A percentile compares a stretch with the other conserved stretches of the same genome.
These are phyloP conservation scores for Metschnikowia henanensis DNA, from an alignment of 805 yeast species.

Conservation along the genomic window DNA sequence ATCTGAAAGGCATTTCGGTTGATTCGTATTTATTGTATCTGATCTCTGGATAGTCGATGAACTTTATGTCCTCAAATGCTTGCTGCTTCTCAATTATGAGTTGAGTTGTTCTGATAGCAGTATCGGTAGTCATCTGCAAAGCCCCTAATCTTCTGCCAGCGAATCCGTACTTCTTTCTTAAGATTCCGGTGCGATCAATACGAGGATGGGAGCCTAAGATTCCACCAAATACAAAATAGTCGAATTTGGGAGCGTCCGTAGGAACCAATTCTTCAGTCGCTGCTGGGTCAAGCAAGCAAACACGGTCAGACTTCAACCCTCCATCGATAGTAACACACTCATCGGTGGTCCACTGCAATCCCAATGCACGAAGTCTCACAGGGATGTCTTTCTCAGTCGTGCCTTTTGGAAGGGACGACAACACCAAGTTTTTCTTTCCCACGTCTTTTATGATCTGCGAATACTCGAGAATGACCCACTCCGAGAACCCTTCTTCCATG, in stretches of 20 bases:
- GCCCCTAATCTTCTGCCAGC: slow-evolving; percentile 84
- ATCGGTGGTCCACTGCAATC: slow-evolving; percentile 78
- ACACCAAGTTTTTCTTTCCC: slow-evolving; percentile 70
- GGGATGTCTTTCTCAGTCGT: slow-evolving; percentile 71
- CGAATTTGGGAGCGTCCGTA: slow-evolving; percentile 62
- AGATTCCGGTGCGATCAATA: slow-evolving; percentile 90
- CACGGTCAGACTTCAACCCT: slow-evolving; percentile 44
- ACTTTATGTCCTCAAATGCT: slow-evolving; percentile 70
- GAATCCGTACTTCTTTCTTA: slow-evolving; percentile 77
- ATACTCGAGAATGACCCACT: slow-evolving; percentile 92
- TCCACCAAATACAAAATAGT: slow-evolving; percentile 95
- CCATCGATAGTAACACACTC: slow-evolving; percentile 62
- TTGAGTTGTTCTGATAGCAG: slow-evolving; percentile 93
- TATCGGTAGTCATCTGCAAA: slow-evolving; percentile 96
- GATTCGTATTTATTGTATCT: slow-evolving; percentile 86
- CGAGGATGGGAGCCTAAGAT: slow-evolving; percentile 93
- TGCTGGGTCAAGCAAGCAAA: slow-evolving; percentile 88
- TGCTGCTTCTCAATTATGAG: slow-evolving; percentile 60
- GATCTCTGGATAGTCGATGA: slow-evolving; percentile 93
- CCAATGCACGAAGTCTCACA: slow-evolving; percentile 50
- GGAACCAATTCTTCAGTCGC: slow-evolving; percentile 77
- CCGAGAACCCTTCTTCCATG: slow-evolving; percentile 96
- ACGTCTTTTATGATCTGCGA: slow-evolving; percentile 79
- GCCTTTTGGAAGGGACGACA: slow-evolving; percentile 71
- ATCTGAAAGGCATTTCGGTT: slow-evolving; percentile 97